Percentiles rank a stretch among this genome's conserved stretches.
Conservation (phyloP, 495 filamentous ascomycete genomes). For the Delitschia confertaspora region DNA sequence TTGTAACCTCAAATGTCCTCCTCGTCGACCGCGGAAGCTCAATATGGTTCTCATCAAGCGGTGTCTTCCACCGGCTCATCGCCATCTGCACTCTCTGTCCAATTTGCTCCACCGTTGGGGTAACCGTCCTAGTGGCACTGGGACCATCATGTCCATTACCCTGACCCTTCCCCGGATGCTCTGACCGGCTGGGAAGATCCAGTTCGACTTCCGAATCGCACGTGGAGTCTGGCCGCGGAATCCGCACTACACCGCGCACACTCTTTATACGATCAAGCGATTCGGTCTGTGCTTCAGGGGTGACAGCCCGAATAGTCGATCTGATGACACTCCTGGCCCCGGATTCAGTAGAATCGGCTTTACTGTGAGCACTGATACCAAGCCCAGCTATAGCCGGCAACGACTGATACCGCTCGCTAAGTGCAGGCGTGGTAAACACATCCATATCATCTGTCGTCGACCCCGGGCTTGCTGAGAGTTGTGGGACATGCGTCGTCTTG, state of each 20-base stretch:
- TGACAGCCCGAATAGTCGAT: slow-evolving; percentile 19
- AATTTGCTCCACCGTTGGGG: slow-evolving; percentile 27
- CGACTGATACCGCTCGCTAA: no score
- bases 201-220: no score
- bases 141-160: background rate
- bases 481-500: background rate
- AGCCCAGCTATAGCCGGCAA: no score
- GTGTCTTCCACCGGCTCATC: slow-evolving; percentile 30
- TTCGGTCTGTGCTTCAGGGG: slow-evolving; percentile 1
- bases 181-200: slow-evolving; percentile 2
- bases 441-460: slow-evolving; percentile 8
- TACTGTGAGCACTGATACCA: slow-evolving; percentile 1
- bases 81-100: slow-evolving; percentile 25
- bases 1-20: slow-evolving; percentile 19
- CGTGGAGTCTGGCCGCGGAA: slow-evolving; percentile 9
- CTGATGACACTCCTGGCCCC: slow-evolving; percentile 5
- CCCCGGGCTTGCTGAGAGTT: background rate
- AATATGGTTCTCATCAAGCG: slow-evolving; percentile 27
- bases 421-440: no score
- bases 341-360: slow-evolving; percentile 12
- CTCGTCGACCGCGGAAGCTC: slow-evolving; percentile 15
- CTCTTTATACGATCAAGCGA: slow-evolving; percentile 5
- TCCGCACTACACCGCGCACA: slow-evolving; percentile 10
- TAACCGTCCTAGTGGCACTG: slow-evolving; percentile 12
- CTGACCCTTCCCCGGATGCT: background rate